A percentile compares a stretch with the other conserved stretches of the same genome.
These are phyloP conservation scores for Mitragyna speciosa DNA, from an alignment of 257 asterid species.

Conservation along the genomic window DNA sequence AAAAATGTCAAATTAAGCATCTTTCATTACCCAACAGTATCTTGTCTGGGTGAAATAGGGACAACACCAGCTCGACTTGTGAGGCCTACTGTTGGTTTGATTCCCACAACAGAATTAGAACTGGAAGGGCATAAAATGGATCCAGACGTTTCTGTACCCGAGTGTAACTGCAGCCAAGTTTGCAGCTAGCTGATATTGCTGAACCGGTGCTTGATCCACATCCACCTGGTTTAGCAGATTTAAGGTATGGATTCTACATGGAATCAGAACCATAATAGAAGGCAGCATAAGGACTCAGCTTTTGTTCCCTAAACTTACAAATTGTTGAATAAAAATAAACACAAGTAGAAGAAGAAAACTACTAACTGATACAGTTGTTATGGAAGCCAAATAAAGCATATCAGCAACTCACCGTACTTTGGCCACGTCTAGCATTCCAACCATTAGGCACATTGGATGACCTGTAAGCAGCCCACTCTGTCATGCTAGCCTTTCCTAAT, in stretches of 20 bases:
- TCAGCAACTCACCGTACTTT: constrained; percentile 45
- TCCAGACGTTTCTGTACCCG: constrained; percentile 64
- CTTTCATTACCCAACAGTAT: constrained; percentile 49
- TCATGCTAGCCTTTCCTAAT: constrained; percentile 56
- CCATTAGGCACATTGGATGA: constrained; percentile 34
- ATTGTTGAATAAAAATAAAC: not conserved
- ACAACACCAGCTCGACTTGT: constrained; percentile 69
- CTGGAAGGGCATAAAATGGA: constrained; percentile 65
- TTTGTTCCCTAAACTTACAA: not conserved
- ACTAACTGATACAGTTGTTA: not conserved
- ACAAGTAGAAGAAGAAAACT: too few relatives aligned
- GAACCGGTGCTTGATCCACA: constrained; percentile 81
- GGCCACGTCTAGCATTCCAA: constrained; percentile 61
- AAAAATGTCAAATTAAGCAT: not conserved
- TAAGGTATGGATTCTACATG: constrained; percentile 57
- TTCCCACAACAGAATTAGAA: constrained; percentile 60
- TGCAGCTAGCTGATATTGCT: constrained; percentile 67
- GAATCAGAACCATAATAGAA: not conserved
- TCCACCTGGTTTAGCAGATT: constrained; percentile 49
- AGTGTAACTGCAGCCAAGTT: constrained; percentile 60
- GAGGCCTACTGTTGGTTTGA: constrained; percentile 75
- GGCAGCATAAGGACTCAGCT: not conserved
- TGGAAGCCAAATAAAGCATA: not conserved
- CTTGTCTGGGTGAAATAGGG: constrained; percentile 64
- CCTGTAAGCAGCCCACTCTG: constrained; percentile 47